Evolutionary conservation across 129 eudicot genomes (phyloP).

Genomic region (Kitagawia praeruptora): DNA sequence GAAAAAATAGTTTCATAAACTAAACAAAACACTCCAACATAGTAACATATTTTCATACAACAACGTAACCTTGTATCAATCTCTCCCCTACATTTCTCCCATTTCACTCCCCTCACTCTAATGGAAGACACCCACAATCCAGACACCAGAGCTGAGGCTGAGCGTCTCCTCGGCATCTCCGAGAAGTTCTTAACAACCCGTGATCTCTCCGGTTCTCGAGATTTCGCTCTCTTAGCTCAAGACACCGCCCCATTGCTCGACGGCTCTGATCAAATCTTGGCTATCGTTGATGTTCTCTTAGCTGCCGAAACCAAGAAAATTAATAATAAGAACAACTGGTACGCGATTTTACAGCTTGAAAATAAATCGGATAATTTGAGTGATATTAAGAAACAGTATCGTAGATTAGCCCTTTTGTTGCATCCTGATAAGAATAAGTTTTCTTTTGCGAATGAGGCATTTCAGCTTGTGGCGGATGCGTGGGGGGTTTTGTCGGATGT

Average conservation of each 20-base stretch:
- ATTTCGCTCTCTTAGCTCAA: constrained; percentile 78
- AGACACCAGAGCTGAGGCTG: constrained; percentile 76
- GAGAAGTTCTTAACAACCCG: constrained; percentile 64
- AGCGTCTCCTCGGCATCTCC: constrained; percentile 75
- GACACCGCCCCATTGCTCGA: constrained; percentile 87
- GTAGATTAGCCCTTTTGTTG: constrained; percentile 68
- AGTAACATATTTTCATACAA: too few relatives aligned
- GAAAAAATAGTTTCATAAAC: too few relatives aligned
- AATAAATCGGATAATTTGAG: constrained; percentile 44
- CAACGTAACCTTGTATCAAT: too few relatives aligned
- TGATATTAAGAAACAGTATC: constrained; percentile 58
- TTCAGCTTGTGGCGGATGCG: constrained; percentile 69
- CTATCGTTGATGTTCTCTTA: constrained; percentile 62
- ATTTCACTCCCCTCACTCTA: not conserved
- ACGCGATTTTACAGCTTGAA: constrained; percentile 57
- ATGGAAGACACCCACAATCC: constrained; percentile 31
- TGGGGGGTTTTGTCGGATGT: constrained; percentile 63
- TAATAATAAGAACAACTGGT: constrained; percentile 57
- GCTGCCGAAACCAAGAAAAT: constrained; percentile 53
- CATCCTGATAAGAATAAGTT: constrained; percentile 79
- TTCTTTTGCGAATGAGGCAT: constrained; percentile 64
- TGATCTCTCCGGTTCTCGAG: constrained; percentile 57
- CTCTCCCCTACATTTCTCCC: not conserved
- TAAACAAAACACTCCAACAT: too few relatives aligned
- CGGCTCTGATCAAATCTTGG: constrained; percentile 86